Conservation (phyloP, 495 filamentous ascomycete genomes). For the Penicillium daleae region DNA sequence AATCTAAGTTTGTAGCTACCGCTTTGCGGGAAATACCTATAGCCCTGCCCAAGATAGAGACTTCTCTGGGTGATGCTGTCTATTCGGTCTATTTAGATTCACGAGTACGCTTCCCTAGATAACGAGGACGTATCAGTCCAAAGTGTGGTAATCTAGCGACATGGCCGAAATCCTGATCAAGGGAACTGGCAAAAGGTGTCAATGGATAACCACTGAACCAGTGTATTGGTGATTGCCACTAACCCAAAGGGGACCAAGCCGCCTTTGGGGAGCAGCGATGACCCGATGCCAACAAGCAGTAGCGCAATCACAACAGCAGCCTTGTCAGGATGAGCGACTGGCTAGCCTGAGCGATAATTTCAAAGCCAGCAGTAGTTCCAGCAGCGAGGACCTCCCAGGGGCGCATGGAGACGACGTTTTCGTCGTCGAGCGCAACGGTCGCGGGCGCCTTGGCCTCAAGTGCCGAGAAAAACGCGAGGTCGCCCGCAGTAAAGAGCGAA, state of each 20-base stretch:
- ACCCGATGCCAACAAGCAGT: neutral
- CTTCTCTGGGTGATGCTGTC: neutral
- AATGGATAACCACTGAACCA: too few species aligned
- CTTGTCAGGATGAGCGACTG: neutral
- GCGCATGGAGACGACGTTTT: neutral
- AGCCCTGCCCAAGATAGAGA: neutral
- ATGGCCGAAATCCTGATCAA: too few species aligned
- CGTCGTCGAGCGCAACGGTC: constrained; percentile 2
- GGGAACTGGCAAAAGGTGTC: too few species aligned
- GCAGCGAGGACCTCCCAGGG: neutral
- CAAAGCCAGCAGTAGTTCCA: neutral
- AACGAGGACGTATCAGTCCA: too few species aligned
- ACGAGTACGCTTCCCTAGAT: too few species aligned
- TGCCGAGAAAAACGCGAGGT: constrained; percentile 42
- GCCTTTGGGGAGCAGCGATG: neutral
- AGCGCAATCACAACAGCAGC: neutral
- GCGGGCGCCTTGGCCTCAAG: constrained; percentile 26
- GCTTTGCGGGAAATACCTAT: neutral
- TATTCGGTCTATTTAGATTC: too few species aligned
- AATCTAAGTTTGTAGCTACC: neutral
- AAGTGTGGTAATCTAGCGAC: too few species aligned
- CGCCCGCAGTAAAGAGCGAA: neutral
- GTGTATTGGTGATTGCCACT: neutral
- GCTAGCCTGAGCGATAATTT: neutral
- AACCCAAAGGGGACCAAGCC: neutral